These are phyloP conservation scores for Dactylellina leptospora DNA, from an alignment of 2,329 filamentous ascomycete genomes.

Conservation along the genomic window DNA sequence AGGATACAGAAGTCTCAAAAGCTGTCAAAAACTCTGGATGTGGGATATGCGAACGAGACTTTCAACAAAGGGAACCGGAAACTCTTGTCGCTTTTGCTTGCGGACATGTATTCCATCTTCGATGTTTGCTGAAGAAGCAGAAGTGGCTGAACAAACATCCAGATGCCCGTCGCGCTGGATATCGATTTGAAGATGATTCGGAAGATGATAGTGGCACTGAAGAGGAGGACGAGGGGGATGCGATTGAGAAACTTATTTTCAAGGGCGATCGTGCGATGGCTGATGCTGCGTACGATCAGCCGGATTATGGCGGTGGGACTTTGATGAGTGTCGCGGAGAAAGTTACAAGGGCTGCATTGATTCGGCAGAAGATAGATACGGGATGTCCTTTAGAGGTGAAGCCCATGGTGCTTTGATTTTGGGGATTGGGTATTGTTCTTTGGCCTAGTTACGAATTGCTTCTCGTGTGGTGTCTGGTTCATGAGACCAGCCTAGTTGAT, in stretches of 20 bases:
- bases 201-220: constrained; percentile 62
- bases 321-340: constrained; percentile 78
- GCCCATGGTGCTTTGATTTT: constrained; percentile 40
- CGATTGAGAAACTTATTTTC: constrained; percentile 43
- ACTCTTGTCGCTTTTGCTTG: constrained; percentile 82
- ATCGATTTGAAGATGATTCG: constrained; percentile 19
- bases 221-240: constrained; percentile 61
- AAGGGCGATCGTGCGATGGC: constrained; percentile 47
- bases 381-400: constrained; percentile 69
- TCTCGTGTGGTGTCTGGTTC: no score
- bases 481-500: no score
- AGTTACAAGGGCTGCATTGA: constrained; percentile 81
- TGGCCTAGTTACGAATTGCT: no score
- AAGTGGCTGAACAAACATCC: constrained; percentile 57
- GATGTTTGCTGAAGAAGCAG: constrained; percentile 68
- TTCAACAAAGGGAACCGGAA: constrained; percentile 68
- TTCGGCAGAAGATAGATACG: constrained; percentile 74
- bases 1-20: constrained; percentile 57
- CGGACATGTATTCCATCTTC: constrained; percentile 81
- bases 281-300: constrained; percentile 42
- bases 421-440: neutral
- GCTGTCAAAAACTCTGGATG: constrained; percentile 54
- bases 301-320: constrained; percentile 32
- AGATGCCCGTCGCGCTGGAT: constrained; percentile 18
- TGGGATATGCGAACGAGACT: constrained; percentile 29